Conservation (phyloP, 1,139 yeast genomes). For the Petasospora fabianii region DNA sequence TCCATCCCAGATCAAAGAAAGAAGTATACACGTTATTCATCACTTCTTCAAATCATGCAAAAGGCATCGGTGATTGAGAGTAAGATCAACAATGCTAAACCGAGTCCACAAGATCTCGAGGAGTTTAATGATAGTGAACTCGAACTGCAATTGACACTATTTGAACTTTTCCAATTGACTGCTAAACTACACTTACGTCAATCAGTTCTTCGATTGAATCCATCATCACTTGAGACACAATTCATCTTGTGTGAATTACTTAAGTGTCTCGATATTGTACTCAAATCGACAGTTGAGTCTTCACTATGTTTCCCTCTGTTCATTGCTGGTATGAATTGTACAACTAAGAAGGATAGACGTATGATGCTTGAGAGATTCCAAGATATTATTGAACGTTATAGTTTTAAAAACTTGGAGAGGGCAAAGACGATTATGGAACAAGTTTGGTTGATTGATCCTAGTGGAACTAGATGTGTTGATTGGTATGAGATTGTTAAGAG, state of each 20-base stretch:
- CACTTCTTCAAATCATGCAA: conserved; percentile 33
- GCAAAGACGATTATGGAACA: conserved; percentile 57
- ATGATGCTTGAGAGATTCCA: conserved; percentile 52
- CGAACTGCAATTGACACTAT: conserved; percentile 64
- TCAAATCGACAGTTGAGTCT: conserved; percentile 68
- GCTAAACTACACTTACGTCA: conserved; percentile 67
- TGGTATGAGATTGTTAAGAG: conserved; percentile 67
- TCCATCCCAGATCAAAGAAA: conserved; percentile 17
- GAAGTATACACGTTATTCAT: conserved; percentile 27
- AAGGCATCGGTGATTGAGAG: conserved; percentile 45
- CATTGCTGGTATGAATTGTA: conserved; percentile 70
- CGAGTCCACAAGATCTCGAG: conserved; percentile 47
- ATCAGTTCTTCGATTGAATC: conserved; percentile 55
- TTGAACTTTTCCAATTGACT: conserved; percentile 69
- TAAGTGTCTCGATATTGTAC: conserved; percentile 55
- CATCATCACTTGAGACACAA: conserved; percentile 64
- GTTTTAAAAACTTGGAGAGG: conserved; percentile 63
- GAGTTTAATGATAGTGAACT: conserved; percentile 50
- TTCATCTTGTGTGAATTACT: conserved; percentile 51
- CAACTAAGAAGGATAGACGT: conserved; percentile 43
- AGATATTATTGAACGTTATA: conserved; percentile 55
- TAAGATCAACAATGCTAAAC: conserved; percentile 49
- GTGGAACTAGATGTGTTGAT: conserved; percentile 49
- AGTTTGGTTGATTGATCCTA: conserved; percentile 48
- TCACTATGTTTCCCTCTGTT: conserved; percentile 73